phyloP scores from a whole-genome alignment of 495 filamentous ascomycete genomes.

The Mytilinidion resinicola region DNA sequence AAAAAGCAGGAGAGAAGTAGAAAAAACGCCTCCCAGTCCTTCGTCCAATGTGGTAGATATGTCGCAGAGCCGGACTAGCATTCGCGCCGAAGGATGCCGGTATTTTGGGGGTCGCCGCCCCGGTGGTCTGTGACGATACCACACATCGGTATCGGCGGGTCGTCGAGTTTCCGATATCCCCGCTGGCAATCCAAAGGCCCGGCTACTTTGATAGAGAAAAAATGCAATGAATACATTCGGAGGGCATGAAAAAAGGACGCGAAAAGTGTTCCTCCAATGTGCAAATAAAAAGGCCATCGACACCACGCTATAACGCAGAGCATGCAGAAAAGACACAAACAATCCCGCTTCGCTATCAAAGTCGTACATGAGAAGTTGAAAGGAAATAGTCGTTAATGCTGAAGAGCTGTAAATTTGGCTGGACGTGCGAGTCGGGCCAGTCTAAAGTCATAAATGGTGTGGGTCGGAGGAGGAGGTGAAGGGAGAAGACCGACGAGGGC shows the following conservation, averaged over 20 bases:
- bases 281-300: not conserved
- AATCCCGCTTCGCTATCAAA: not conserved
- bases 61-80: too few species aligned
- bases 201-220: too few species aligned
- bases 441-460: not conserved
- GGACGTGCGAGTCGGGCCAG: not conserved
- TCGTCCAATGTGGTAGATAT: too few species aligned
- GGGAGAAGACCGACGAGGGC: not conserved
- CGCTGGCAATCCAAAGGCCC: too few species aligned
- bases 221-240: too few species aligned
- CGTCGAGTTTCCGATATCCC: too few species aligned
- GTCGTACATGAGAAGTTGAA: constrained; percentile 1
- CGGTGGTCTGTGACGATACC: too few species aligned
- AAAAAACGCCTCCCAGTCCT: too few species aligned
- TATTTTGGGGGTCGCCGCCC: too few species aligned
- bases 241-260: not conserved
- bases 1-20: too few species aligned
- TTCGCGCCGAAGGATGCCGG: too few species aligned
- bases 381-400: constrained; percentile 4
- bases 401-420: not conserved
- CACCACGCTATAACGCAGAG: constrained; percentile 2
- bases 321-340: not conserved
- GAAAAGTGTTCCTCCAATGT: not conserved
- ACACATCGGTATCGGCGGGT: too few species aligned
- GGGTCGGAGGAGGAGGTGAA: not conserved